Conservation (phyloP, 441 rosid species). For the Bocquillonia castaneifolia region DNA sequence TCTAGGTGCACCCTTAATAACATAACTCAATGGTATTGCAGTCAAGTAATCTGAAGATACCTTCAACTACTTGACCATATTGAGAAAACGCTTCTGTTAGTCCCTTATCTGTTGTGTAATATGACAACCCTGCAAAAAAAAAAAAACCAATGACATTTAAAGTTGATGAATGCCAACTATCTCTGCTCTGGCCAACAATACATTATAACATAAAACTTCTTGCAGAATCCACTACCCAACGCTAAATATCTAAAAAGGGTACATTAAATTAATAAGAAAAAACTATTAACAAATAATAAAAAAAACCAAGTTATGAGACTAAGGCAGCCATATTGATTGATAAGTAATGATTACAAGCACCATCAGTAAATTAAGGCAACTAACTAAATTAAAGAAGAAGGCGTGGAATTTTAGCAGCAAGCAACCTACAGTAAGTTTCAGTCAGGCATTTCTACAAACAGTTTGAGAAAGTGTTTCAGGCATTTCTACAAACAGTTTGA, state of each 20-base stretch:
- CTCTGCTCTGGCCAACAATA: no score
- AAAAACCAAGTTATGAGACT: no score
- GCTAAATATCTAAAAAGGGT: no score
- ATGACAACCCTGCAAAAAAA: slow-evolving; percentile 57
- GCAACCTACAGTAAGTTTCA: background rate
- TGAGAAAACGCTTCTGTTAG: slow-evolving; percentile 67
- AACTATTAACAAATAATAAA: no score
- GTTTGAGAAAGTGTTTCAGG: background rate
- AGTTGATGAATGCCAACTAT: no score
- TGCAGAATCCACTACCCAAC: no score
- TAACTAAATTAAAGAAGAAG: background rate
- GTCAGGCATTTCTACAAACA: slow-evolving; percentile 29
- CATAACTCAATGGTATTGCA: background rate
- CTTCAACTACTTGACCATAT: slow-evolving; percentile 86
- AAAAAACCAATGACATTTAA: no score
- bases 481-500: slow-evolving; percentile 27
- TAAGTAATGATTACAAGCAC: no score
- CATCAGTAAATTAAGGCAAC: no score
- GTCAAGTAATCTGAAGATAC: slow-evolving; percentile 23
- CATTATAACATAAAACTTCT: background rate
- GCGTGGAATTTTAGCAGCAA: background rate
- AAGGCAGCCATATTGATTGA: no score
- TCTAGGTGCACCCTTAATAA: no score
- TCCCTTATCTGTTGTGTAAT: slow-evolving; percentile 58
- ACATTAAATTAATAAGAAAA: no score